Conservation (phyloP, 2,329 filamentous ascomycete genomes). For the Aquanectria penicillioides region DNA sequence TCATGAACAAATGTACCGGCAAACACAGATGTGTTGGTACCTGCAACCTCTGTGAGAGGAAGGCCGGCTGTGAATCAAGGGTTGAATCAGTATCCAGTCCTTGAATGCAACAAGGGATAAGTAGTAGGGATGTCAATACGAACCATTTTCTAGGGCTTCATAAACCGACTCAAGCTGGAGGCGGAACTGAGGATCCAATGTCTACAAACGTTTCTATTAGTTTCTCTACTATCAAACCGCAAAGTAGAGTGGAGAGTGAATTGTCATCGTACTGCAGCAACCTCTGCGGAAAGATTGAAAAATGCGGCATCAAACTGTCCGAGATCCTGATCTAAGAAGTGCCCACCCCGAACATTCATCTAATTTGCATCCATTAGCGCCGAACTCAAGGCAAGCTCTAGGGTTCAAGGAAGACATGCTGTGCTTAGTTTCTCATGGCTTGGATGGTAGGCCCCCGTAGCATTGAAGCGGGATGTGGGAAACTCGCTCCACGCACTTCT, state of each 20-base stretch:
- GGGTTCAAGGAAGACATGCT: not conserved
- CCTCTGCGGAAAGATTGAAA: slow-evolving; percentile 11
- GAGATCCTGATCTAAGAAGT: slow-evolving; percentile 12
- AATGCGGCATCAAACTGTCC: slow-evolving; percentile 13
- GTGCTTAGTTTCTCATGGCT: slow-evolving; percentile 1
- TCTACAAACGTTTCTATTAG: too few relatives aligned
- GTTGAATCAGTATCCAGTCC: not conserved
- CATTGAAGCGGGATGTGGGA: slow-evolving; percentile 1
- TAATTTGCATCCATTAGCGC: not conserved
- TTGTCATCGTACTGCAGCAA: not conserved
- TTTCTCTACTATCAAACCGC: too few relatives aligned
- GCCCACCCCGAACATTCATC: not conserved
- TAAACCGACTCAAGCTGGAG: slow-evolving; percentile 17
- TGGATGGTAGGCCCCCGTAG: not conserved
- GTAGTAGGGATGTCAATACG: not conserved
- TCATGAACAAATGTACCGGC: slow-evolving; percentile 9
- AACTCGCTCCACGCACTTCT: not conserved
- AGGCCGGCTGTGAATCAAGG: not conserved
- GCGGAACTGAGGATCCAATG: slow-evolving; percentile 19
- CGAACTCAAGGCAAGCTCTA: not conserved
- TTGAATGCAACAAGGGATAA: not conserved
- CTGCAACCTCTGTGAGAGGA: not conserved
- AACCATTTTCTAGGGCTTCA: slow-evolving; percentile 5
- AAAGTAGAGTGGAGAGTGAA: not conserved
- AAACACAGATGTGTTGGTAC: slow-evolving; percentile 7